phyloP scores from a whole-genome alignment of 1,284 basidiomycete genomes.

The Heterobasidion parviporum region DNA sequence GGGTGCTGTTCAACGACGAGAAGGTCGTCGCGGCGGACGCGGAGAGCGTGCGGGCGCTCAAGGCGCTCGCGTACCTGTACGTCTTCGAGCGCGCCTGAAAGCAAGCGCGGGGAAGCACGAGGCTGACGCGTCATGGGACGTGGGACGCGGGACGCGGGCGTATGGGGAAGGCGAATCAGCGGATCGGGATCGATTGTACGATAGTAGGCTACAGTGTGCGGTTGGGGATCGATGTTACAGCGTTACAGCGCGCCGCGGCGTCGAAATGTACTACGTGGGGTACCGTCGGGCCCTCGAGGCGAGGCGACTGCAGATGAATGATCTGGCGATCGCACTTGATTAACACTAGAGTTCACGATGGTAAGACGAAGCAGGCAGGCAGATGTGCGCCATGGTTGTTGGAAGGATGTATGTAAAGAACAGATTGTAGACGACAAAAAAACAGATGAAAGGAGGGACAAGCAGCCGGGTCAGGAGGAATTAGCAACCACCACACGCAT shows the following conservation, averaged over 20 bases:
- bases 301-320: background rate
- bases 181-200: background rate
- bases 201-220: too few relatives aligned
- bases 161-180: background rate
- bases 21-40: conserved; percentile 85
- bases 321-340: background rate
- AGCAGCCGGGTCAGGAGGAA: background rate
- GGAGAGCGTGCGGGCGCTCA: conserved; percentile 66
- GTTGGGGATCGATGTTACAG: too few relatives aligned
- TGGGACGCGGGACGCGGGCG: too few relatives aligned
- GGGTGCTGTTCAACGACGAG: conserved; percentile 94
- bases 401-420: background rate
- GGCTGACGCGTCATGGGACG: too few relatives aligned
- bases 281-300: too few relatives aligned
- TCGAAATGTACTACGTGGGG: too few relatives aligned
- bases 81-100: conserved; percentile 59
- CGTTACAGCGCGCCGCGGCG: too few relatives aligned
- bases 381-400: background rate
- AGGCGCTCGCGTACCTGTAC: conserved; percentile 83
- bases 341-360: background rate
- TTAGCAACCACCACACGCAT: background rate
- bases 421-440: background rate
- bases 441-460: background rate
- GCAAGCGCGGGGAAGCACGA: background rate
- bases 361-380: too few relatives aligned